These are phyloP conservation scores for Litchi chinensis DNA, from an alignment of 345 rosid species.

Conservation along the genomic window DNA sequence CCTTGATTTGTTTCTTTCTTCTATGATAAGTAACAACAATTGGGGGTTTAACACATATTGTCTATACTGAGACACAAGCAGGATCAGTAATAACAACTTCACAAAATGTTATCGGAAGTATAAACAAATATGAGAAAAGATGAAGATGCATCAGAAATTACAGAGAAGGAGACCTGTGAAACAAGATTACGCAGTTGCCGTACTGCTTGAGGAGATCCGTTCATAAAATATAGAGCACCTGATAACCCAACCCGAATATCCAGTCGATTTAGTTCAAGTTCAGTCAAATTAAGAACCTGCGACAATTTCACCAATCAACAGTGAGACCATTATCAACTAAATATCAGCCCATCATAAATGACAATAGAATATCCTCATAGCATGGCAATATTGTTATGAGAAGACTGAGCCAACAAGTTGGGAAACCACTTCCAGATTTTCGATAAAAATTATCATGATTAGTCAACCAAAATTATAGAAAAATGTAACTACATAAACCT, in stretches of 20 bases:
- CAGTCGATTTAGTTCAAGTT: slow-evolving; percentile 85
- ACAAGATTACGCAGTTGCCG: slow-evolving; percentile 89
- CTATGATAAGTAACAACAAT: no score
- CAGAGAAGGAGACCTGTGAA: slow-evolving; percentile 72
- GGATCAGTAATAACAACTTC: neutral
- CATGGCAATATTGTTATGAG: neutral
- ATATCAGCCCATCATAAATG: neutral
- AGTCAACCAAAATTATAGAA: neutral
- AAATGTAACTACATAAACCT: neutral
- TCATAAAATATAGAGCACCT: slow-evolving; percentile 89
- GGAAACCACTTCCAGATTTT: neutral
- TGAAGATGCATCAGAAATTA: neutral
- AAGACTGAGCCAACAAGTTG: neutral
- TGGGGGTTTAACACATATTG: no score
- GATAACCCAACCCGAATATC: slow-evolving; percentile 96
- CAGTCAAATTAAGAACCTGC: slow-evolving; percentile 94
- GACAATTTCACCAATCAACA: slow-evolving; percentile 25
- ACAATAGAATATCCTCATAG: neutral
- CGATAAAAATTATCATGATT: neutral
- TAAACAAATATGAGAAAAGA: neutral
- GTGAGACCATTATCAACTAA: slow-evolving; percentile 11
- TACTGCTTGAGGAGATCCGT: slow-evolving; percentile 97
- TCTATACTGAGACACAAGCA: neutral
- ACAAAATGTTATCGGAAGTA: neutral
- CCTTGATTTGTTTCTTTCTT: no score